These are phyloP conservation scores for Papiliotrema flavescens DNA, from an alignment of 1,284 basidiomycete species.

Conservation along the genomic window DNA sequence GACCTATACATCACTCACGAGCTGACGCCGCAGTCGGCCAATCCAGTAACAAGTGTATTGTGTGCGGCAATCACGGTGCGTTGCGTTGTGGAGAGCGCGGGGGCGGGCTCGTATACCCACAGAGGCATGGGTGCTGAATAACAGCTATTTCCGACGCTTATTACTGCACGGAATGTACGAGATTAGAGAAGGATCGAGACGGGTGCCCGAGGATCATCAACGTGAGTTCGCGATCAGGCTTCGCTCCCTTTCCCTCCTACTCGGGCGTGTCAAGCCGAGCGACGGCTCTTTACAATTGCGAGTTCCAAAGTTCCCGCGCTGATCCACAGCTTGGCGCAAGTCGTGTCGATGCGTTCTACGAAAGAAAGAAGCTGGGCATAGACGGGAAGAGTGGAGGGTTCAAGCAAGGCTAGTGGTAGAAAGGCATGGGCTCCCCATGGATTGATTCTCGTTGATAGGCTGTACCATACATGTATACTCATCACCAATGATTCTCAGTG, in stretches of 20 bases:
- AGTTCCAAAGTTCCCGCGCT: too few species aligned
- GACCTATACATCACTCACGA: slow-evolving; percentile 6
- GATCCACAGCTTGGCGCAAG: slow-evolving; percentile 39
- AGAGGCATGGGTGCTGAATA: not conserved
- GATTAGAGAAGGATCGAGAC: slow-evolving; percentile 94
- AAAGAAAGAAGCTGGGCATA: slow-evolving; percentile 42
- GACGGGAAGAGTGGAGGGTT: slow-evolving; percentile 35
- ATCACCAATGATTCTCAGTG: too few species aligned
- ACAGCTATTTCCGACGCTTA: slow-evolving; percentile 94
- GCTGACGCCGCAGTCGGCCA: slow-evolving; percentile 63
- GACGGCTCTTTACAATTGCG: too few species aligned
- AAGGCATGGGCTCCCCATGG: too few species aligned
- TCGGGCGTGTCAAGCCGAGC: too few species aligned
- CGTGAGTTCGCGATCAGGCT: slow-evolving; percentile 19
- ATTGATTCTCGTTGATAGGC: too few species aligned
- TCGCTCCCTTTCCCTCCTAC: too few species aligned
- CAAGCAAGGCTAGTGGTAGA: slow-evolving; percentile 30
- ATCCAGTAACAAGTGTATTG: slow-evolving; percentile 94
- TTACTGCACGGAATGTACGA: slow-evolving; percentile 93
- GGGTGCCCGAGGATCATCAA: slow-evolving; percentile 99
- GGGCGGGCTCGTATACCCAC: not conserved
- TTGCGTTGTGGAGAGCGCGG: slow-evolving; percentile 6
- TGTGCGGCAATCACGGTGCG: slow-evolving; percentile 87
- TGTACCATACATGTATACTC: too few species aligned
- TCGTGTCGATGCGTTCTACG: slow-evolving; percentile 47